Base-by-base conservation (phyloP, 352 stramenopile genomes). In the Pythium apleroticum region DNA sequence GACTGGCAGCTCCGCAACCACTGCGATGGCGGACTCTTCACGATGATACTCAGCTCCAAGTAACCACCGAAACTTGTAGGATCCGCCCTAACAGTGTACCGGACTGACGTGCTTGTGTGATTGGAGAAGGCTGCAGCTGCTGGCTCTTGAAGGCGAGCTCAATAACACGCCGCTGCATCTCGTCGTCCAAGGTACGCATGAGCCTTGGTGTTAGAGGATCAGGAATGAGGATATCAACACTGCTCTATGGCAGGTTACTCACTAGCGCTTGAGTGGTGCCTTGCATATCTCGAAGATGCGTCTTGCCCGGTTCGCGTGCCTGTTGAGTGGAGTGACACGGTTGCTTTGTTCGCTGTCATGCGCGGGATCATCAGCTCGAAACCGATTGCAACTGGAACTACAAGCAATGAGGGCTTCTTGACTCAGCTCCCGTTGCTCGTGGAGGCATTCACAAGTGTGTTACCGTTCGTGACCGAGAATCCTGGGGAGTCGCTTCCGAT, bases 291-390 rank as follows among this genome's bases (percentile, higher is more conserved):
- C 3, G 70, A 78, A 1, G 66, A 77, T 30, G 56, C 69, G 1
- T 46, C n/a, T 0, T 87, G 81, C 50, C 77, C 81, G 8, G 65
- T 86, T 12, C 74, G 76, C 3, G 43, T 82, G 10, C 41, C 63
- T 6, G 57, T 90, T 19, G 72, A 81, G 65, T 88, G 81, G 78
- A 83, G 77, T 60, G 66, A 76, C 10, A 57, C 50, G 9, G 39
- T 49, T 0, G 70, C 69, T 5, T 20, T 90, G 19, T 66, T 72
- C 25, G 78, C 77, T 4, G 63, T 87, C 17, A 68, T 88, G 22
- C 71, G 76, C 4, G 63, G 74, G 14, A 71, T 88, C 15, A 19
- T 90, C n/a, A 69, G 66, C 5, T 60, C 77, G 15, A 88, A 88
- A 30, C 27, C 69, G 0, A 66, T 69, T 0, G 61, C 69, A 0